Percentiles rank a stretch among this genome's conserved stretches.
Conservation (phyloP, 148 eudicot genomes). For the Camellia japonica region DNA sequence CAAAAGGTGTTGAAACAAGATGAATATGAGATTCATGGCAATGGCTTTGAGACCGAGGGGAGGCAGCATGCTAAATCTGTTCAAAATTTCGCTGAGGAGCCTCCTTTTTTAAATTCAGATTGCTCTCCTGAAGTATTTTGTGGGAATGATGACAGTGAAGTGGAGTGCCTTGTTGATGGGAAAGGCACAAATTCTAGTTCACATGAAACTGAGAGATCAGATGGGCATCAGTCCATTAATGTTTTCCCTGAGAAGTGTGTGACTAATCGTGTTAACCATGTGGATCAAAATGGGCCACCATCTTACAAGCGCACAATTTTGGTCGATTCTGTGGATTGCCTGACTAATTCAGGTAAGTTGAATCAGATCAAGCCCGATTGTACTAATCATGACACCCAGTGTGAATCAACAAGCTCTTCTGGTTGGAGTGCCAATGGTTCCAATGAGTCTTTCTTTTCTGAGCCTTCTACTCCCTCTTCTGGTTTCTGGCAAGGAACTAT, state of each 20-base stretch:
- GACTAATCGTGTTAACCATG: slow-evolving; percentile 18
- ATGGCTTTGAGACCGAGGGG: slow-evolving; percentile 24
- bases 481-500: slow-evolving; percentile 72
- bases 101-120: slow-evolving; percentile 9
- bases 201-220: slow-evolving; percentile 31
- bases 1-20: slow-evolving; percentile 30
- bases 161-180: slow-evolving; percentile 19
- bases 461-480: slow-evolving; percentile 49
- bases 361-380: slow-evolving; percentile 14
- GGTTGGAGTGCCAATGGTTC: slow-evolving; percentile 36
- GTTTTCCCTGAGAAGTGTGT: slow-evolving; percentile 25
- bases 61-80: slow-evolving; percentile 25
- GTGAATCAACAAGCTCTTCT: slow-evolving; percentile 31
- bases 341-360: slow-evolving; percentile 13
- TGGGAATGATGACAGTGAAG: slow-evolving; percentile 29
- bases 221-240: slow-evolving; percentile 18
- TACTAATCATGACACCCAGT: slow-evolving; percentile 24
- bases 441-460: slow-evolving; percentile 36
- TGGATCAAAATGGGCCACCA: slow-evolving; percentile 25
- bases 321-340: slow-evolving; percentile 21
- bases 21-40: slow-evolving; percentile 16
- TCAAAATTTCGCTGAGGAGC: slow-evolving; percentile 20
- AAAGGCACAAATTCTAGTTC: slow-evolving; percentile 4
- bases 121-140: slow-evolving; percentile 10
- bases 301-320: slow-evolving; percentile 10